Base-by-base conservation (phyloP, 164 flowering plant species). In the Litsea cubeba region DNA sequence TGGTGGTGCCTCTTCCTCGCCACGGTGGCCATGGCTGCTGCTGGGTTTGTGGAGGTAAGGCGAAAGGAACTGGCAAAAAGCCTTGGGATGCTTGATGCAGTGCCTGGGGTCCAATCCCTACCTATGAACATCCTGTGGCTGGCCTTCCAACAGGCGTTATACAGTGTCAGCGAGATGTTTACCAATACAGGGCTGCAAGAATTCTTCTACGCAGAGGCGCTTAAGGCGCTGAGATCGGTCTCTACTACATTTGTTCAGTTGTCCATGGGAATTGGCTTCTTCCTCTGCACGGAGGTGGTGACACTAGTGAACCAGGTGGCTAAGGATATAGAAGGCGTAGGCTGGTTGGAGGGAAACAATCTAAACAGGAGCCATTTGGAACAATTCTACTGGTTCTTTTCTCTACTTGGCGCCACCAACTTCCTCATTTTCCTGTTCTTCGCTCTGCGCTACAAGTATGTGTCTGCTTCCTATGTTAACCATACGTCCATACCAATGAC, bases 131-230 rank as follows among this genome's bases (percentile, higher is more conserved):
- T 68, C 1, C 82, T 88, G 64, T 85, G 88, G 88, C 76, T 87
- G n/a, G 78, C 86, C 0, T 70, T 83, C 32, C 91, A 88, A 74
- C 87, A 72, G 83, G 85, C 84, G 76, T 78, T 88, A 62, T 85
- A 84, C 46, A 88, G 89, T 3, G 78, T 88, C 6, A 87, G 87
- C 2, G 89, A 88, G 78, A 69, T 88, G 85, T 84, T 88, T 50
- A 87, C 89, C 0, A 82, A 77, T 18, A 83, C 81, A 0, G 87
- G 91, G 5, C 77, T 88, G 40, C 84, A 87, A 0, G 85, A 87
- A 58, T 84, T 87, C 65, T 87, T 88, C 81, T 84, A 88, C 73
- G 84, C 86, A 0, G 84, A 88, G 70, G 82, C 88, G 17, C 89
- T 88, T 0, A 81, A 78, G 65, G 82, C 63, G 7, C 50, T 88